Evolutionary conservation across 2,329 filamentous ascomycete species (phyloP), one percentile per base, ranked within the genome.

Genomic region (Endocalyx cinctus): DNA sequence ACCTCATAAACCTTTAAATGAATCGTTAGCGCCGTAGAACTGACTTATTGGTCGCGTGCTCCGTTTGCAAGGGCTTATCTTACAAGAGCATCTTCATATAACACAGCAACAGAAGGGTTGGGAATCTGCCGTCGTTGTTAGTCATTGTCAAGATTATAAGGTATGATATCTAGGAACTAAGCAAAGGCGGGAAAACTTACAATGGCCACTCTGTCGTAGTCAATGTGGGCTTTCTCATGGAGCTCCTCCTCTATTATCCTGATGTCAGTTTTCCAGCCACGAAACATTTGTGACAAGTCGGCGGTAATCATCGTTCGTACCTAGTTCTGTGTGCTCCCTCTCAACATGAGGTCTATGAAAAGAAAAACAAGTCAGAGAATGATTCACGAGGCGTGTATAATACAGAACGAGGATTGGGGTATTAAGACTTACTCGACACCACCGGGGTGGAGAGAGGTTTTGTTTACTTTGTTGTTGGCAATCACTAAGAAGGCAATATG

Each of bases 71-170:
- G n/a, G 20, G 15, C 29, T 31, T 10, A 23, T 33, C 51, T 51
- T 52, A 89, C 88, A 46, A 98, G 79, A 36, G 92, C 92, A 84
- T 98, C 92, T 79, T 98, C 92, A 74, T 98, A 98, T 46, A 98
- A 82, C 38, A 89, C 84, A 46, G 92, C 83, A 42, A 97, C 92
- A 37, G 90, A 92, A 45, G 90, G 89, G 69, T 98, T 97, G 69
- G 87, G 86, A 41, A 82, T 77, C 76, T 80, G 42, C 31, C 20
- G 17, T 35, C 16, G 13, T 33, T 33, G 43, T 59, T 37, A 58
- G 35, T 30, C 17, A 19, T 10, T 29, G 11, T 37, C 26, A 35
- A 32, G 23, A 28, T 29, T 23, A 38, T 33, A 26, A 20, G 22
- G 25, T 17, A 17, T 17, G 23, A 17, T n/a, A n/a, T n/a, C n/a